Evolutionary conservation across 2,329 filamentous ascomycete genomes (phyloP).

Genomic region (Diplodia scrobiculata): DNA sequence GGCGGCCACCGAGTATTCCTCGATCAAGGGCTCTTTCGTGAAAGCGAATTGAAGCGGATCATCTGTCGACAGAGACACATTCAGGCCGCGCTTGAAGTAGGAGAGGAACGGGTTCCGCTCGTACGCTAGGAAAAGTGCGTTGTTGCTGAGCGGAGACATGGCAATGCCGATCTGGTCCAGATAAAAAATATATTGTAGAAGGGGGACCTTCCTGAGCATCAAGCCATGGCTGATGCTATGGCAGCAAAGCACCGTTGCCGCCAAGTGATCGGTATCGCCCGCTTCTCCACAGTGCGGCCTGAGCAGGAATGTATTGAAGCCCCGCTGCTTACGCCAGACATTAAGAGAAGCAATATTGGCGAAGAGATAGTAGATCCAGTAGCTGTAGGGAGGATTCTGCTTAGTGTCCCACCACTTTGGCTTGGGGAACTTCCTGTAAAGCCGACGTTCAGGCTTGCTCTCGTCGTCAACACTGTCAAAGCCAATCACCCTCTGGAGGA

Average conservation of each 20-base stretch:
- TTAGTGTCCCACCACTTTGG: slow-evolving; percentile 86
- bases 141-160: slow-evolving; percentile 99
- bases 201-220: slow-evolving; percentile 85
- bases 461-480: slow-evolving; percentile 98
- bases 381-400: slow-evolving; percentile 97
- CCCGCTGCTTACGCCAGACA: slow-evolving; percentile 82
- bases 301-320: slow-evolving; percentile 93
- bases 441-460: slow-evolving; percentile 88
- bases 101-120: slow-evolving; percentile 94
- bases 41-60: slow-evolving; percentile 98
- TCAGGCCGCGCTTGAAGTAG: slow-evolving; percentile 92
- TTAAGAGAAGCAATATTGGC: slow-evolving; percentile 93
- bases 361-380: slow-evolving; percentile 98
- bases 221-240: slow-evolving; percentile 97
- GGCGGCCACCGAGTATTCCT: slow-evolving; percentile 95
- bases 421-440: slow-evolving; percentile 94
- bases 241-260: slow-evolving; percentile 85
- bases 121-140: slow-evolving; percentile 92
- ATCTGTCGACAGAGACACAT: slow-evolving; percentile 94
- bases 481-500: slow-evolving; percentile 91
- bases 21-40: slow-evolving; percentile 95
- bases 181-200: slow-evolving; percentile 97
- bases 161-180: slow-evolving; percentile 97
- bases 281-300: slow-evolving; percentile 96
- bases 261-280: slow-evolving; percentile 93